phyloP scores from a whole-genome alignment of 1,284 basidiomycete species.

The Ceratobasidium sp. region DNA sequence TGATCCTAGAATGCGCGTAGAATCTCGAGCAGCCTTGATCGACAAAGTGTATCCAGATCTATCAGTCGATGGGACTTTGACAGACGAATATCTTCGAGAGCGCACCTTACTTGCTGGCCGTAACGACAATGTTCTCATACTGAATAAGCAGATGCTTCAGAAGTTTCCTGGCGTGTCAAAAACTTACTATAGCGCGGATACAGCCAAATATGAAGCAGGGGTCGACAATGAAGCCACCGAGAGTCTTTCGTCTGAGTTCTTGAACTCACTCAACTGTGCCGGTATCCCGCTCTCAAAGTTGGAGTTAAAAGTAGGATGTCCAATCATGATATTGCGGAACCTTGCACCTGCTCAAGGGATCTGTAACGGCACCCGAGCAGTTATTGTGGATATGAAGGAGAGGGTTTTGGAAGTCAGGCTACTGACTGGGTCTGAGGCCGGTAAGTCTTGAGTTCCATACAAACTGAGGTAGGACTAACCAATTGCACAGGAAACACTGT shows the following conservation, averaged over 20 bases:
- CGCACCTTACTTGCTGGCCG: no score
- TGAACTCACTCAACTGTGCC: constrained; percentile 53
- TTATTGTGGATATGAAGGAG: constrained; percentile 49
- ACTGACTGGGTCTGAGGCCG: constrained; percentile 55
- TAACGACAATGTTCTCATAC: no score
- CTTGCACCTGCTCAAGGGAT: constrained; percentile 51
- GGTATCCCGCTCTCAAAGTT: constrained; percentile 57
- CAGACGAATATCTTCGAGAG: no score
- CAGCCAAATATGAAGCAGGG: no score
- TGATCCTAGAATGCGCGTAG: constrained; percentile 53
- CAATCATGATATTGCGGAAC: constrained; percentile 60
- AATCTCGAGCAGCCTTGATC: constrained; percentile 53
- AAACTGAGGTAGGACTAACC: background rate
- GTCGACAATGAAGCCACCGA: no score
- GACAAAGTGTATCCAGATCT: constrained; percentile 56
- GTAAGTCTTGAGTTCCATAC: constrained; percentile 40
- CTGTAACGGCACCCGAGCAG: constrained; percentile 58
- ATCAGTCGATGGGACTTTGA: background rate
- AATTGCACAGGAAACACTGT: no score
- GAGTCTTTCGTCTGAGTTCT: background rate
- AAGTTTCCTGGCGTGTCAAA: no score
- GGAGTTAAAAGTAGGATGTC: constrained; percentile 54
- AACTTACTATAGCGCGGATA: no score
- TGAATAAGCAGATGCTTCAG: no score
- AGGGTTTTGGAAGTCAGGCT: constrained; percentile 55